Conservation (phyloP, 768 basidiomycete species). For the Clitopilus passeckerianus region DNA sequence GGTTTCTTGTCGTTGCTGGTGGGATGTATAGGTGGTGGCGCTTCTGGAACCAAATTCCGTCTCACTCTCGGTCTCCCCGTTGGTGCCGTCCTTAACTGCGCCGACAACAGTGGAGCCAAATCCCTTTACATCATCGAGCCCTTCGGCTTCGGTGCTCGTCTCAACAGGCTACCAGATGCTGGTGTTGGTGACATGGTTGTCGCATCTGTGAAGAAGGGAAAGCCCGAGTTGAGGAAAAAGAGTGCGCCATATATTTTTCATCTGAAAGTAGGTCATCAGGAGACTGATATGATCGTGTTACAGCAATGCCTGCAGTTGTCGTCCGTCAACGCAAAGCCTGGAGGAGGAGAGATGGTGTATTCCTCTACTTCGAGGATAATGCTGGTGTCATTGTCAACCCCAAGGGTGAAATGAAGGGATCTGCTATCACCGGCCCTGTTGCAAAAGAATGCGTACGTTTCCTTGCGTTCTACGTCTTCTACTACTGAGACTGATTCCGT, state of each 20-base stretch:
- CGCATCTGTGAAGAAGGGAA: conserved; percentile 98
- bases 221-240: conserved; percentile 99
- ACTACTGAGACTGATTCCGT: background rate
- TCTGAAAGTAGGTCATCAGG: background rate
- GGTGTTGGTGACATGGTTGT: conserved; percentile 95
- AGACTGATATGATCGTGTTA: background rate
- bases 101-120: conserved; percentile 99
- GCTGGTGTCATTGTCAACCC: conserved; percentile 97
- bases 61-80: conserved; percentile 92
- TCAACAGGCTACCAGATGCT: conserved; percentile 96
- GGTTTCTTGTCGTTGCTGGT: background rate
- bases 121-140: conserved; percentile 94
- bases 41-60: conserved; percentile 94
- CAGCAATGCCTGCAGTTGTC: conserved; percentile 96
- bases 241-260: conserved; percentile 51
- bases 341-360: conserved; percentile 97
- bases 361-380: conserved; percentile 99
- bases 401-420: conserved; percentile 99
- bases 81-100: conserved; percentile 94
- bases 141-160: conserved; percentile 90
- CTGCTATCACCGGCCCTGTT: conserved; percentile 92
- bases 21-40: conserved; percentile 39
- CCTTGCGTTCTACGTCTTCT: background rate
- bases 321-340: conserved; percentile 98
- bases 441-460: conserved; percentile 97